Evolutionary conservation across 306 rosid species (phyloP).

Genomic region (Quercus rubra): DNA sequence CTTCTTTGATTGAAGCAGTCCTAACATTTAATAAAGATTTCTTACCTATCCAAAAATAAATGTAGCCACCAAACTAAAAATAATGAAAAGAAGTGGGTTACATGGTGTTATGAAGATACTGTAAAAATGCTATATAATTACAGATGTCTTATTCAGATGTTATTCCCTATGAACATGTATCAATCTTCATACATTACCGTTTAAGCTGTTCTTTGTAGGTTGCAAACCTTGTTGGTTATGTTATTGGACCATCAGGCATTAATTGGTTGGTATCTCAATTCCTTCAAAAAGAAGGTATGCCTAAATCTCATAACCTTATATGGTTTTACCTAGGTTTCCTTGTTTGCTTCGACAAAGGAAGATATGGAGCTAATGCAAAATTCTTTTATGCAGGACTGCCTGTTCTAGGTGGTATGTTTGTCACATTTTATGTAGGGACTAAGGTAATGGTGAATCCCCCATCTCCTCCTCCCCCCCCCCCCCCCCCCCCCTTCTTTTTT

Average conservation of each 20-base stretch:
- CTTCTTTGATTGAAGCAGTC: no score
- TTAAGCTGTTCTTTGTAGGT: slow-evolving; percentile 42
- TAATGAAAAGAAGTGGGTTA: neutral
- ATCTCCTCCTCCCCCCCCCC: no score
- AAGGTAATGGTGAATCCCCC: slow-evolving; percentile 46
- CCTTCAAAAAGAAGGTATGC: slow-evolving; percentile 63
- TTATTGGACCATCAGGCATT: slow-evolving; percentile 76
- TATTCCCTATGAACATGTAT: neutral
- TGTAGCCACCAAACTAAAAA: neutral
- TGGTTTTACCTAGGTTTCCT: neutral
- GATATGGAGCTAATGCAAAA: neutral
- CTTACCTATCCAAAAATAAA: neutral
- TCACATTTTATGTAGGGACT: slow-evolving; percentile 79
- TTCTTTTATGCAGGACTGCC: slow-evolving; percentile 61
- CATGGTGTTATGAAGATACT: neutral
- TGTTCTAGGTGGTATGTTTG: slow-evolving; percentile 72
- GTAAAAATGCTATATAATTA: neutral
- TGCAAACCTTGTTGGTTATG: slow-evolving; percentile 92
- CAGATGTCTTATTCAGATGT: neutral
- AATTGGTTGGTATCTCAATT: slow-evolving; percentile 73
- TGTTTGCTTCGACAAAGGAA: neutral
- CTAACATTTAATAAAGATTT: no score
- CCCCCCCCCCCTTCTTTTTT: no score
- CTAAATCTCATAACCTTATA: slow-evolving; percentile 8
- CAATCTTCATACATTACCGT: neutral